These are phyloP conservation scores for Plasmopara muralis DNA, from an alignment of 352 stramenopile species.

Conservation along the genomic window DNA sequence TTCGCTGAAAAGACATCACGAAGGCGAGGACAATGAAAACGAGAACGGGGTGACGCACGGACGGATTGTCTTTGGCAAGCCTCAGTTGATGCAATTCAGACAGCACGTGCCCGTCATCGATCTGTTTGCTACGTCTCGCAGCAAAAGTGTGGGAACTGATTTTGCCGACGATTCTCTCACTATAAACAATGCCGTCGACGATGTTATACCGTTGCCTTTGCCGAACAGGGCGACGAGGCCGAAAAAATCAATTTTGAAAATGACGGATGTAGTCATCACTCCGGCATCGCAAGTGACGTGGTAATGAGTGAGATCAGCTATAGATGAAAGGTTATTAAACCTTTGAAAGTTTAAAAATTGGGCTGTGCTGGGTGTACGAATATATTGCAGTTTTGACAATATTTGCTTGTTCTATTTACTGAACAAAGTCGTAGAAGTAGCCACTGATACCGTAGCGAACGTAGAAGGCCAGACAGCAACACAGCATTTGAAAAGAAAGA, in stretches of 20 bases:
- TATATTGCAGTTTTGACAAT: not conserved
- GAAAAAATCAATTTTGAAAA: conserved; percentile 53
- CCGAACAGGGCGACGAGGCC: conserved; percentile 41
- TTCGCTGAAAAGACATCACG: conserved; percentile 28
- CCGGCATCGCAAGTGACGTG: conserved; percentile 33
- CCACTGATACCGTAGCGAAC: conserved; percentile 79
- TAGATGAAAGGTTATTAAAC: not conserved
- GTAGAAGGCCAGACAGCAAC: conserved; percentile 71
- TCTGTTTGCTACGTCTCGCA: conserved; percentile 35
- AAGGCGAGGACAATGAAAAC: conserved; percentile 22
- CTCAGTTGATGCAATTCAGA: conserved; percentile 40
- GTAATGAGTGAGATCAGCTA: too few species aligned
- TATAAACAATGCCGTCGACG: conserved; percentile 5
- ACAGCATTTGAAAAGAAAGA: conserved; percentile 69
- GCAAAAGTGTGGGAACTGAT: conserved; percentile 22
- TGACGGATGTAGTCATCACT: conserved; percentile 28
- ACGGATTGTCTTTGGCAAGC: conserved; percentile 43
- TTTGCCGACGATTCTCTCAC: not conserved
- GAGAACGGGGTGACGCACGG: conserved; percentile 21
- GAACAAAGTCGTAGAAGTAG: conserved; percentile 86
- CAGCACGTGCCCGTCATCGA: conserved; percentile 28
- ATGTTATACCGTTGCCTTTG: conserved; percentile 23
- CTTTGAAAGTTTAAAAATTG: not conserved
- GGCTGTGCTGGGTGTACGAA: not conserved
- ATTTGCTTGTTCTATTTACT: conserved; percentile 34